Evolutionary conservation across 495 filamentous ascomycete genomes (phyloP), one percentile per base, ranked within the genome.

Genomic region (Aspergillus egyptiacus): DNA sequence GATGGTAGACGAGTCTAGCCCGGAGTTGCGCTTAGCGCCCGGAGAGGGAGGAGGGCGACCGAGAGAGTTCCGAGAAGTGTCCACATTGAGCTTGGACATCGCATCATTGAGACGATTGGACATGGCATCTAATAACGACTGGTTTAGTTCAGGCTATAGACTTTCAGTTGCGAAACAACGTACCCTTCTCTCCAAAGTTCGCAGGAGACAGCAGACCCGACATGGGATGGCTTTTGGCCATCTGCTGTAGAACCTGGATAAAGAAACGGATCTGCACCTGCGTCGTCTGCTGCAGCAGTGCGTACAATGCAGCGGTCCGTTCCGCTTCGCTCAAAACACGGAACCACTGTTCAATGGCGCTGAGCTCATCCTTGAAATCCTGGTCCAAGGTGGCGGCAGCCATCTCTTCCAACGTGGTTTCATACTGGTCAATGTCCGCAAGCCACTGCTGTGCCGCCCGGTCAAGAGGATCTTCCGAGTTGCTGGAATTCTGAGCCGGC

Each of bases 231-330:
- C 82, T 89, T 72, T 95, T 94, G 25, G 90, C 86, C 94, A 98
- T 98, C 66, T 97, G 91, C 73, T 97, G 89, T 58, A 98, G 71
- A 25, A 97, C 93, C 68, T 95, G 90, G 57, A 96, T 97, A 72
- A 98, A 98, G 75, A 98, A 98, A 39, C 94, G 85, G 53, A 96
- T 96, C 71, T 98, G 93, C 44, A 98, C 91, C 68, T 98, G 94
- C 4, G 93, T 97, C 6, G 93, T 96, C 70, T 98, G 93, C 76
- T 97, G 94, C 36, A 98, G 74, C 50, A 98, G 73, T 25, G 93
- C 91, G 70, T 98, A 97, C 34, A 97, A 69, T 20, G 93, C 94
- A 31, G 93, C 93, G 6, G 93, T 98, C 43, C 93, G 75, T 71
- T 98, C 93, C 15, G 93, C 89, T 69, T 98, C 93, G 60, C 91